Evolutionary conservation across 768 basidiomycete species (phyloP).

Genomic region (Galerina marginata): DNA sequence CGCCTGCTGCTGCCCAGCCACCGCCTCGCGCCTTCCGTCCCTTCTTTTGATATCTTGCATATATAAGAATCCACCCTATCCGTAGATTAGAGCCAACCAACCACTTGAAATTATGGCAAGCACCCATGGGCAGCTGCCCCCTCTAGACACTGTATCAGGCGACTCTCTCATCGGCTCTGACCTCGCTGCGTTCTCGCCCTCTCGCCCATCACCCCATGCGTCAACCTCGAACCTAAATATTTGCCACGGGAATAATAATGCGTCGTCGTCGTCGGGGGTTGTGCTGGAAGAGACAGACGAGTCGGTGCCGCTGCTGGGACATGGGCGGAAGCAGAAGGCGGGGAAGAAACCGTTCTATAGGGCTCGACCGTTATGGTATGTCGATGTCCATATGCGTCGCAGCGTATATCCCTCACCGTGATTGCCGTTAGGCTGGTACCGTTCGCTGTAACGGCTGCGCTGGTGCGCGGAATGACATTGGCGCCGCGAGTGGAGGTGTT

Average conservation of each 20-base stretch:
- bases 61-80: not conserved
- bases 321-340: constrained; percentile 24
- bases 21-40: constrained; percentile 5
- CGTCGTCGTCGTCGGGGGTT: not conserved
- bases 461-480: constrained; percentile 85
- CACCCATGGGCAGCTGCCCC: constrained; percentile 7
- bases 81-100: not conserved
- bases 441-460: constrained; percentile 67
- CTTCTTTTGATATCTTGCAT: not conserved
- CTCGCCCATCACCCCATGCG: not conserved
- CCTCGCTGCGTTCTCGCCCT: constrained; percentile 12
- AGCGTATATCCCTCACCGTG: constrained; percentile 14
- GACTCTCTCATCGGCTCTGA: constrained; percentile 25
- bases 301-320: constrained; percentile 19
- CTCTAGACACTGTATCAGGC: constrained; percentile 19
- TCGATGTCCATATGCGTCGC: constrained; percentile 22
- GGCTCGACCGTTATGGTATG: constrained; percentile 54
- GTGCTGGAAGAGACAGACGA: constrained; percentile 16
- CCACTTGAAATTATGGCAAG: not conserved
- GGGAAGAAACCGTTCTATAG: constrained; percentile 57
- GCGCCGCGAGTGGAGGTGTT: constrained; percentile 82
- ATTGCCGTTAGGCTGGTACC: constrained; percentile 68
- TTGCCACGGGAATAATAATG: not conserved
- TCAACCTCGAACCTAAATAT: not conserved
- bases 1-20: not conserved